Conservation (phyloP, 768 basidiomycete species). For the Amanita phalloides region DNA sequence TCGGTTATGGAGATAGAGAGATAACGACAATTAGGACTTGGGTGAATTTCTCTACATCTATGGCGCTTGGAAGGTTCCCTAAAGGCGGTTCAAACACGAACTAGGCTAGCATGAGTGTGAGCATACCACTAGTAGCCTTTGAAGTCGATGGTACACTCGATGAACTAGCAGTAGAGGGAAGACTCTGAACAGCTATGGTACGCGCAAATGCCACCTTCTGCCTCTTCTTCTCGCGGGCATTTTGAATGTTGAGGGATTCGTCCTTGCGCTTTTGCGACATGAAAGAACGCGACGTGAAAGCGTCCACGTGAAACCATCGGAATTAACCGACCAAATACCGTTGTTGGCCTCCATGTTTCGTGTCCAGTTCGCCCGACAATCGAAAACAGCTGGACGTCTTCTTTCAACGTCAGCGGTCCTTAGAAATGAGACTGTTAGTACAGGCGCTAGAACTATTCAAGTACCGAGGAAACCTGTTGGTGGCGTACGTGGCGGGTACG, state of each 20-base stretch:
- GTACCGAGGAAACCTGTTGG: constrained; percentile 69
- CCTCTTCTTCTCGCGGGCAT: constrained; percentile 57
- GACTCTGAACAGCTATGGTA: constrained; percentile 53
- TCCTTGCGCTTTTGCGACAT: constrained; percentile 31
- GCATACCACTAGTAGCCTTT: not conserved
- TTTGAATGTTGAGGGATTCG: constrained; percentile 19
- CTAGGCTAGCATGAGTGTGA: not conserved
- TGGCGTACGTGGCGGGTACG: constrained; percentile 56
- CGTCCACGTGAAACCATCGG: constrained; percentile 2
- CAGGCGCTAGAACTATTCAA: constrained; percentile 44
- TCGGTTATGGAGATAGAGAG: not conserved
- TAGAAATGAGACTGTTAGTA: constrained; percentile 28
- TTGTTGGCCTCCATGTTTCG: constrained; percentile 23
- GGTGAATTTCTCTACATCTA: constrained; percentile 85
- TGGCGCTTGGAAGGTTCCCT: constrained; percentile 60
- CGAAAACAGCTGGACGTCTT: constrained; percentile 17
- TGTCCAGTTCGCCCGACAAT: constrained; percentile 16
- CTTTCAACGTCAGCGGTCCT: constrained; percentile 33
- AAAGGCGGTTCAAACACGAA: not conserved
- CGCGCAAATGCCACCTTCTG: constrained; percentile 52
- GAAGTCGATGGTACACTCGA: not conserved
- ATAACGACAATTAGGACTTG: constrained; percentile 37
- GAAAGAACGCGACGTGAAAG: not conserved
- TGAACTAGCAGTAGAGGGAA: not conserved
- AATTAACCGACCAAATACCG: not conserved